These are phyloP conservation scores for Penicillium brevicompactum DNA, from an alignment of 2,329 filamentous ascomycete species.

Conservation along the genomic window DNA sequence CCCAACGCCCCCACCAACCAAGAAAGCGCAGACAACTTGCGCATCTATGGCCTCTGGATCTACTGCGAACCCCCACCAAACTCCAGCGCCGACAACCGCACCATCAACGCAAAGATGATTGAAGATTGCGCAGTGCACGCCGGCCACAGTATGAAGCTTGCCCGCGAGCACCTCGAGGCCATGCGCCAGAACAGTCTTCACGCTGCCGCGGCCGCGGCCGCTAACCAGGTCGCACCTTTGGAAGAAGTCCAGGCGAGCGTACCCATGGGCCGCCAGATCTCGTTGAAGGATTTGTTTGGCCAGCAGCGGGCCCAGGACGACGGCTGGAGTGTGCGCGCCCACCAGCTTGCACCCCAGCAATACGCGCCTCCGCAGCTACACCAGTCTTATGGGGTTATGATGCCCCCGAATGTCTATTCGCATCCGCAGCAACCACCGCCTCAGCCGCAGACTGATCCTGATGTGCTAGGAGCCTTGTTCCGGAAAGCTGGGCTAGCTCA, in stretches of 20 bases:
- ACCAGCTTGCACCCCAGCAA: conserved; percentile 35
- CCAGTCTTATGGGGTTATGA: conserved; percentile 9
- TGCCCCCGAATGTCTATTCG: conserved; percentile 10
- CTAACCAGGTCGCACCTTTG: conserved; percentile 33
- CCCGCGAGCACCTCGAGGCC: conserved; percentile 42
- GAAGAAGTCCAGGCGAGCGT: conserved; percentile 44
- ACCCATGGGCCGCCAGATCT: conserved; percentile 57
- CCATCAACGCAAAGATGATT: conserved; percentile 57
- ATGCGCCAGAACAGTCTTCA: conserved; percentile 36
- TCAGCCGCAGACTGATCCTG: conserved; percentile 33
- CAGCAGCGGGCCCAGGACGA: conserved; percentile 57
- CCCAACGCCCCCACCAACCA: conserved; percentile 1
- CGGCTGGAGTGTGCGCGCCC: conserved; percentile 52
- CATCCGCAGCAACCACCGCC: conserved; percentile 12
- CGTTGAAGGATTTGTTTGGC: conserved; percentile 57
- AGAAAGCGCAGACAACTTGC: conserved; percentile 21
- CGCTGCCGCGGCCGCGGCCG: conserved; percentile 32
- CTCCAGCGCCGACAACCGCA: conserved; percentile 55
- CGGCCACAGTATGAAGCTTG: conserved; percentile 50
- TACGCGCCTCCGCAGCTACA: conserved; percentile 18
- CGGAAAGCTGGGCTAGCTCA: conserved; percentile 44
- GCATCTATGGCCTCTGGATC: conserved; percentile 65
- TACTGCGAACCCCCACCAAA: conserved; percentile 61
- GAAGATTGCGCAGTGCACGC: conserved; percentile 57
- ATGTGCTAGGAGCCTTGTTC: conserved; percentile 48